A percentile compares a stretch with the other conserved stretches of the same genome.
Conservation (phyloP, 2,329 filamentous ascomycete genomes). For the Fusarium veterinarium region DNA sequence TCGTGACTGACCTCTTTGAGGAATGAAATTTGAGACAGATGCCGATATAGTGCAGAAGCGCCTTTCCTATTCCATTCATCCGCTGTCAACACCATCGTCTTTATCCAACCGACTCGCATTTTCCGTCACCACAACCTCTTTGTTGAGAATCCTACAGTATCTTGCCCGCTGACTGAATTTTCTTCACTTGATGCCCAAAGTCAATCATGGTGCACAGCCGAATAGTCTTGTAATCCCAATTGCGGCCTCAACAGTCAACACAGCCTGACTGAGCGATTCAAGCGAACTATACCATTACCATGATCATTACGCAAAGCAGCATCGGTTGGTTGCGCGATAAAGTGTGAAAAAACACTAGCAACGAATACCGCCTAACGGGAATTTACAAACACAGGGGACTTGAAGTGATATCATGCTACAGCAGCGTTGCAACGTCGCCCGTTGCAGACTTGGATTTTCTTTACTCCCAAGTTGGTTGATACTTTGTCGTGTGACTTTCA, state of each 20-base stretch:
- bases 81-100: conserved; percentile 19
- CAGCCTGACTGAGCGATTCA: not conserved
- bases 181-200: conserved; percentile 24
- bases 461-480: conserved; percentile 26
- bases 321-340: not conserved
- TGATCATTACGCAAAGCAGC: not conserved
- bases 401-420: conserved; percentile 51
- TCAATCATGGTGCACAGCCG: conserved; percentile 1
- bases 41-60: not conserved
- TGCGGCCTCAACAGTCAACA: conserved; percentile 1
- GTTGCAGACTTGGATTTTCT: conserved; percentile 26
- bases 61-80: conserved; percentile 6
- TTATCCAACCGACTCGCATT: conserved; percentile 15
- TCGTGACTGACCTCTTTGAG: conserved; percentile 3
- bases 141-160: not conserved
- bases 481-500: conserved; percentile 44
- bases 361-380: not conserved
- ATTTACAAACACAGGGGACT: conserved; percentile 7
- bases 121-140: not conserved
- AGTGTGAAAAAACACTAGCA: conserved; percentile 11
- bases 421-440: conserved; percentile 33
- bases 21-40: conserved; percentile 2
- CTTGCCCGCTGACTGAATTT: not conserved
- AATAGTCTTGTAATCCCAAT: conserved; percentile 7
- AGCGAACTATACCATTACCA: not conserved